Evolutionary conservation across 208 protist genomes (phyloP).

Genomic region (Tritrichomonas musculus): DNA sequence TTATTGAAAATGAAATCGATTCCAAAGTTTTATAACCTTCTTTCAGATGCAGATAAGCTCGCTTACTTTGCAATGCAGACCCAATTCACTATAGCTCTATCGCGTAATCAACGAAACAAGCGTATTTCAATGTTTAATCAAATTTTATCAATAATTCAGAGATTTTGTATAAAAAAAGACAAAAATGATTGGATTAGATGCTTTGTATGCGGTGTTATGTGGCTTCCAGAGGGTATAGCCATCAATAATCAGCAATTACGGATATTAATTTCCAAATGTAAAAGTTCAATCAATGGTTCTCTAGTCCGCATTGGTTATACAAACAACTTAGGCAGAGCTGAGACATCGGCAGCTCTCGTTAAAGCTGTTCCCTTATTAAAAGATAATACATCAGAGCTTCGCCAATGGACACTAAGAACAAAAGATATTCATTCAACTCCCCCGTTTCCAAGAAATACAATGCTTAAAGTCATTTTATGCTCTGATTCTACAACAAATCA

Average conservation of each 20-base stretch:
- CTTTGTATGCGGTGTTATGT: background rate
- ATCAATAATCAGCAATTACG: background rate
- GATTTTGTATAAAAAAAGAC: background rate
- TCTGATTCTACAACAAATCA: no score
- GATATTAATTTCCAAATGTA: background rate
- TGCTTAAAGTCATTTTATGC: no score
- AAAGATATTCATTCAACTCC: no score
- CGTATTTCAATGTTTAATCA: background rate
- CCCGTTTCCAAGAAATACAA: no score
- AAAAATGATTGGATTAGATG: background rate
- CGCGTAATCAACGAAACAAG: background rate
- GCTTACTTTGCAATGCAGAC: background rate
- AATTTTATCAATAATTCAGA: background rate
- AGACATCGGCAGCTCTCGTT: background rate
- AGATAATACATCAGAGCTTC: background rate
- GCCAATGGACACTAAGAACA: background rate
- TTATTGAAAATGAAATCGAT: no score
- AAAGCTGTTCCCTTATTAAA: background rate
- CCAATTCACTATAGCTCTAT: no score
- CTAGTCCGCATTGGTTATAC: background rate
- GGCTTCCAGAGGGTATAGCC: background rate
- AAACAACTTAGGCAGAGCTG: background rate
- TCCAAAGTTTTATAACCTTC: background rate
- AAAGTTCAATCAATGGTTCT: slow-evolving; percentile 18
- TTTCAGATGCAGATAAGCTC: background rate